These are phyloP conservation scores for Trichoderma sp. DNA, from an alignment of 2,329 filamentous ascomycete species.

Conservation along the genomic window DNA sequence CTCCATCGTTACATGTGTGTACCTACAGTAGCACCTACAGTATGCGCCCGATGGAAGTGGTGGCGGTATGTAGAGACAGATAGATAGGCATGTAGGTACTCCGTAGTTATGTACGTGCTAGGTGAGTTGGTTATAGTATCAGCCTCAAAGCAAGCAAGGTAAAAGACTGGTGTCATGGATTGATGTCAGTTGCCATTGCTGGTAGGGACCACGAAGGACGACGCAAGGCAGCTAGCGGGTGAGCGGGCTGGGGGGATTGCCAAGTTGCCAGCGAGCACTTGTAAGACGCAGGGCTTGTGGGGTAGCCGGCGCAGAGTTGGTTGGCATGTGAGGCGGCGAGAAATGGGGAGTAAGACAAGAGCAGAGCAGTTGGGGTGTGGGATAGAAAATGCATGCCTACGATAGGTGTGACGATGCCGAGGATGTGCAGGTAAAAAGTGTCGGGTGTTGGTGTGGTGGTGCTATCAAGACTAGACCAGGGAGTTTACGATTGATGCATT, in stretches of 20 bases:
- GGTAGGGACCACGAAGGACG: background rate
- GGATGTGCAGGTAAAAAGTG: background rate
- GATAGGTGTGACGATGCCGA: background rate
- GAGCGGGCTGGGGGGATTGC: background rate
- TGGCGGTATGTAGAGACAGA: background rate
- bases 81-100: background rate
- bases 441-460: background rate
- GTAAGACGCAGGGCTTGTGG: constrained; percentile 9
- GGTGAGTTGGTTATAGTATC: background rate
- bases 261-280: constrained; percentile 10
- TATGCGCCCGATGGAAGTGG: background rate
- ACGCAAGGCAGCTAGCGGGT: background rate
- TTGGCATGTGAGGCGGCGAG: constrained; percentile 16
- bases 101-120: background rate
- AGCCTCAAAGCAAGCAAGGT: background rate
- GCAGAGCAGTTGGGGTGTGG: background rate
- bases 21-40: background rate
- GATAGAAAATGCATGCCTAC: background rate
- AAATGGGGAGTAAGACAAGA: background rate
- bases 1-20: background rate
- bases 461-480: background rate
- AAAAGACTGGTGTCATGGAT: background rate
- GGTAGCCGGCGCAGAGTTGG: background rate
- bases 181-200: background rate
- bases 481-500: background rate